Percentiles rank a stretch among this genome's conserved stretches.
phyloP scores from a whole-genome alignment of 148 eudicot species.

The Mesembryanthemum crystallinum region DNA sequence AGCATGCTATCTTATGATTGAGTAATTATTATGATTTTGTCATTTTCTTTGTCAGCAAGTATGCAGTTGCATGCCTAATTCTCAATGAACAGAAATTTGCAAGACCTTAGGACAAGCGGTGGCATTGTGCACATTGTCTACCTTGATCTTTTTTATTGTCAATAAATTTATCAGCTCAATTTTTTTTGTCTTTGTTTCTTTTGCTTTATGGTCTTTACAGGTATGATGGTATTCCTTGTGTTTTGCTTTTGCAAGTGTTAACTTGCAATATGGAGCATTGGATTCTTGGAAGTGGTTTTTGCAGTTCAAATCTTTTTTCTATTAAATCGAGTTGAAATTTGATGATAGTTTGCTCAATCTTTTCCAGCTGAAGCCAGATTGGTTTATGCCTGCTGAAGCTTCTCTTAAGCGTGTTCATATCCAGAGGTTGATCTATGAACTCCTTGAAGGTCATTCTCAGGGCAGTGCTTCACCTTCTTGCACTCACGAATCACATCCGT shows the following conservation, averaged over 20 bases:
- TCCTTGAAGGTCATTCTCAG: conserved; percentile 44
- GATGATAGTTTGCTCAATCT: neutral
- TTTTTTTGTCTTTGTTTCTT: neutral
- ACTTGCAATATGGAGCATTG: neutral
- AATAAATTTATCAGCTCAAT: neutral
- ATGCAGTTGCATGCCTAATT: neutral
- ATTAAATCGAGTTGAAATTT: conserved; percentile 3
- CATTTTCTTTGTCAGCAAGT: neutral
- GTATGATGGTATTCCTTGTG: neutral
- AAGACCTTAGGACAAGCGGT: neutral
- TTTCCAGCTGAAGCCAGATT: conserved; percentile 68
- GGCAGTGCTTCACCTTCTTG: conserved; percentile 37
- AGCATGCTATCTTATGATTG: too few relatives aligned
- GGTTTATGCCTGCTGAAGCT: conserved; percentile 81
- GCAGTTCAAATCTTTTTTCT: neutral
- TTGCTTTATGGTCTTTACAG: neutral
- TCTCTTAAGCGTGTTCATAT: conserved; percentile 74
- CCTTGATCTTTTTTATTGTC: neutral
- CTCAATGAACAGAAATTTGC: neutral
- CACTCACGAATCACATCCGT: conserved; percentile 28
- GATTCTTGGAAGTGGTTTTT: neutral
- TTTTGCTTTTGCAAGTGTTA: neutral
- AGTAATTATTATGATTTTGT: neutral
- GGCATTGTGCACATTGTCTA: neutral
- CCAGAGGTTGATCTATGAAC: conserved; percentile 61